These are phyloP conservation scores for Cryptococcus sp. DNA, from an alignment of 1,284 basidiomycete species.

Conservation along the genomic window DNA sequence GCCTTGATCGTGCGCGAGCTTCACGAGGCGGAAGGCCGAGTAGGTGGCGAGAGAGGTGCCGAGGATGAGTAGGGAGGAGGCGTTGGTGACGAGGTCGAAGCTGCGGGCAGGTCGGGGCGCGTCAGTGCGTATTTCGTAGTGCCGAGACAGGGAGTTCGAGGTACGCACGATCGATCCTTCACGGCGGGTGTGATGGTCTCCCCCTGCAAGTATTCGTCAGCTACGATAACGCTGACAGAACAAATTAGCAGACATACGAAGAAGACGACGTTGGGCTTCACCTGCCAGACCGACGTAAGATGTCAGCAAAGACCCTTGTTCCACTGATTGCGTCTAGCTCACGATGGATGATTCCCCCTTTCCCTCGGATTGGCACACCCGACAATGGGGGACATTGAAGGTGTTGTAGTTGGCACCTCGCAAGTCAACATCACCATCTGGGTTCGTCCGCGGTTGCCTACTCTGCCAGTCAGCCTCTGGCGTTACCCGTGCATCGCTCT, in stretches of 20 bases:
- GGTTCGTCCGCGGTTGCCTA: constrained; percentile 71
- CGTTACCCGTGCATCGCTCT: not conserved
- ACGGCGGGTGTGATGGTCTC: constrained; percentile 68
- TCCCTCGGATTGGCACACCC: constrained; percentile 59
- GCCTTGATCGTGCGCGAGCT: constrained; percentile 66
- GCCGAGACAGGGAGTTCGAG: not conserved
- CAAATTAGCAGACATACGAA: constrained; percentile 52
- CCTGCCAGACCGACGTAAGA: constrained; percentile 27
- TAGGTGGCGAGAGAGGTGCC: constrained; percentile 90
- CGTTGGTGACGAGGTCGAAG: constrained; percentile 59
- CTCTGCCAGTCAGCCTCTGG: not conserved
- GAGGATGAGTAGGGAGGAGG: constrained; percentile 69
- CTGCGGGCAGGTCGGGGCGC: constrained; percentile 45
- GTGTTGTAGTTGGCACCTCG: constrained; percentile 69
- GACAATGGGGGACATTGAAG: constrained; percentile 75
- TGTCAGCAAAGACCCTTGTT: constrained; percentile 5
- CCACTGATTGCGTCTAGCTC: constrained; percentile 50
- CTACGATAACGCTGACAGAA: not conserved
- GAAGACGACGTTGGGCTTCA: constrained; percentile 81
- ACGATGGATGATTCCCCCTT: constrained; percentile 53
- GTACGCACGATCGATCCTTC: constrained; percentile 66
- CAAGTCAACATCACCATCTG: constrained; percentile 87
- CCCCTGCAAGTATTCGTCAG: constrained; percentile 49
- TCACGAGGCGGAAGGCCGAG: constrained; percentile 81
- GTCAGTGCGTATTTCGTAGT: not conserved